Evolutionary conservation across 2,329 filamentous ascomycete genomes (phyloP).

Genomic region (Fusarium transvaalense): DNA sequence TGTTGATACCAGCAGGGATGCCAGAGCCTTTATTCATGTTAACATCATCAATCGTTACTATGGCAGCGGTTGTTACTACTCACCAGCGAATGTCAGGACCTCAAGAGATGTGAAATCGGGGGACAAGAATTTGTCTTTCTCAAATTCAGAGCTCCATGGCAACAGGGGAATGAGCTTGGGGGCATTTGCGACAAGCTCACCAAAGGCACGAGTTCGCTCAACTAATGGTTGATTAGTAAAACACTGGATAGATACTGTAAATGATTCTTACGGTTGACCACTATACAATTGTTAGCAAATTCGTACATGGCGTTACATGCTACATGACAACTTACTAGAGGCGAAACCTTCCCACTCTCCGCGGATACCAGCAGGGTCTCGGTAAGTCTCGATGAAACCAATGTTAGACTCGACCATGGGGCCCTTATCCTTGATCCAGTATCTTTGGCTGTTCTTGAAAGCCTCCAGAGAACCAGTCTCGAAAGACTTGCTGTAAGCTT

Average conservation of each 20-base stretch:
- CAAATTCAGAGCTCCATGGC: slow-evolving; percentile 89
- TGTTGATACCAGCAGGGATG: slow-evolving; percentile 77
- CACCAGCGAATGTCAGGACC: slow-evolving; percentile 79
- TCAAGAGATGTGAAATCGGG: slow-evolving; percentile 97
- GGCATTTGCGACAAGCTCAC: slow-evolving; percentile 83
- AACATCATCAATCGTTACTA: slow-evolving; percentile 50
- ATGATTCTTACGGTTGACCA: slow-evolving; percentile 74
- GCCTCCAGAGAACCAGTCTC: slow-evolving; percentile 78
- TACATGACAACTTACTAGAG: slow-evolving; percentile 59
- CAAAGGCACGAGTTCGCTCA: slow-evolving; percentile 89
- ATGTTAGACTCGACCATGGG: slow-evolving; percentile 85
- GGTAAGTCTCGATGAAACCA: slow-evolving; percentile 88
- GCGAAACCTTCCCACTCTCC: slow-evolving; percentile 91
- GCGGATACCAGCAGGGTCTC: slow-evolving; percentile 83
- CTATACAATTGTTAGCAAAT: slow-evolving; percentile 44
- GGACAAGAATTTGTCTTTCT: slow-evolving; percentile 95
- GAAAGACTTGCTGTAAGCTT: slow-evolving; percentile 81
- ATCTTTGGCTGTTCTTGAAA: slow-evolving; percentile 83
- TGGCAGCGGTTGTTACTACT: background rate
- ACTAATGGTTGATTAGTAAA: slow-evolving; percentile 54
- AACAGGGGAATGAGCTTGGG: slow-evolving; percentile 87
- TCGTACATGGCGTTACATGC: background rate
- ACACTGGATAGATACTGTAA: background rate
- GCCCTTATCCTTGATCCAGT: slow-evolving; percentile 86
- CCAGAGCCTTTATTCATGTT: slow-evolving; percentile 61